Percentiles rank a stretch among this genome's conserved stretches.
phyloP scores from a whole-genome alignment of 768 basidiomycete species.

The Pholiota molesta region DNA sequence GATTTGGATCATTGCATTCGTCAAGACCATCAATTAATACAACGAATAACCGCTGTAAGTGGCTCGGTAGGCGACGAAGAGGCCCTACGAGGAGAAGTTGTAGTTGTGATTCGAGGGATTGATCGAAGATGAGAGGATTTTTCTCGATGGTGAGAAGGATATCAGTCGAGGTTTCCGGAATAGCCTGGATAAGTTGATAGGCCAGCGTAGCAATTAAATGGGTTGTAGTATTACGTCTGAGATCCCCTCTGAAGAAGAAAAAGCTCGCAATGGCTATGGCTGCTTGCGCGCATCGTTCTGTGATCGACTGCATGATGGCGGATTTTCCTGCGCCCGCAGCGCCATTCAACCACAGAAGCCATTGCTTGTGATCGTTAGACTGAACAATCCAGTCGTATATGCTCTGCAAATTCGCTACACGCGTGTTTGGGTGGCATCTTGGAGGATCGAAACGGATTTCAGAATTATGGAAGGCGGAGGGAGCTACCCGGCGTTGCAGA shows the following conservation, averaged over 20 bases:
- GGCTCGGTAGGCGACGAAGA: neutral
- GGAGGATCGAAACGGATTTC: constrained; percentile 9
- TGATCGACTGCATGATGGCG: constrained; percentile 11
- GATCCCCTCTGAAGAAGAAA: constrained; percentile 13
- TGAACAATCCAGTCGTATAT: constrained; percentile 11
- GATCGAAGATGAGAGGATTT: constrained; percentile 12
- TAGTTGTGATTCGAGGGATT: constrained; percentile 8
- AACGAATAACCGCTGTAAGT: neutral
- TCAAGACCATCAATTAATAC: constrained; percentile 16
- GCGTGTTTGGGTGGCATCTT: constrained; percentile 13
- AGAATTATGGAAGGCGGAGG: constrained; percentile 12
- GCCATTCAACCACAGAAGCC: constrained; percentile 13
- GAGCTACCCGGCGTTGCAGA: neutral
- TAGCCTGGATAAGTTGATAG: constrained; percentile 1
- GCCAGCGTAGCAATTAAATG: constrained; percentile 9
- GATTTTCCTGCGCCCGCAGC: constrained; percentile 15
- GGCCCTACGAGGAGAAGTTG: constrained; percentile 7
- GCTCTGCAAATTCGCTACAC: neutral
- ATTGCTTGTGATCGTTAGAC: neutral
- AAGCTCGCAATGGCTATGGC: constrained; percentile 10
- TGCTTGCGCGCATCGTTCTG: constrained; percentile 6
- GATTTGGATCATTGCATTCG: constrained; percentile 6
- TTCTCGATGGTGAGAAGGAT: constrained; percentile 1
- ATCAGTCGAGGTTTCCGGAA: constrained; percentile 4
- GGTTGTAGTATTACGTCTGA: neutral